Conservation (phyloP, 139 green algal genomes). For the Ulvella scutata region DNA sequence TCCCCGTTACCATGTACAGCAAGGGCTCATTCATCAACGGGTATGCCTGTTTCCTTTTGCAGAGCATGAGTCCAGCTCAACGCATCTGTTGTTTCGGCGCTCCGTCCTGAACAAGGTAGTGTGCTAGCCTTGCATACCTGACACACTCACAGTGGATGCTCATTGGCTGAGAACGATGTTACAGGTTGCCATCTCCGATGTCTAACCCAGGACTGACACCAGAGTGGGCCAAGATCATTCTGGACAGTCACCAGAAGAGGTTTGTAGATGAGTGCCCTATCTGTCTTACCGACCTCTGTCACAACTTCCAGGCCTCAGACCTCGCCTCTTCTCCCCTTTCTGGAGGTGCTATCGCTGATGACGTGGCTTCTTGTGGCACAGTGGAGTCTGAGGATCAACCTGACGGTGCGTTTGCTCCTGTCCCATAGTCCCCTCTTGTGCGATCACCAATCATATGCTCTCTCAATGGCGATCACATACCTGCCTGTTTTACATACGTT, state of each 20-base stretch:
- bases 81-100: no score
- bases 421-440: no score
- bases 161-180: no score
- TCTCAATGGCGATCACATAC: no score
- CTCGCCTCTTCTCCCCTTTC: not conserved
- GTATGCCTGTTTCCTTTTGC: no score
- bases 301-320: not conserved
- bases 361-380: not conserved
- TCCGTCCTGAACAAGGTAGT: no score
- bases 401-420: not conserved
- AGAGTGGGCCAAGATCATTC: not conserved
- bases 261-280: constrained; percentile 1
- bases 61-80: no score
- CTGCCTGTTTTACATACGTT: no score
- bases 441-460: no score
- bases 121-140: no score
- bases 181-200: not conserved
- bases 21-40: not conserved
- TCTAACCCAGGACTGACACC: not conserved
- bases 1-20: not conserved
- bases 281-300: not conserved
- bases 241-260: not conserved
- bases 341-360: not conserved
- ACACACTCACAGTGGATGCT: no score
- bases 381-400: not conserved